These are phyloP conservation scores for Cordyceps cateniannulata DNA, from an alignment of 2,329 filamentous ascomycete genomes.

Conservation along the genomic window DNA sequence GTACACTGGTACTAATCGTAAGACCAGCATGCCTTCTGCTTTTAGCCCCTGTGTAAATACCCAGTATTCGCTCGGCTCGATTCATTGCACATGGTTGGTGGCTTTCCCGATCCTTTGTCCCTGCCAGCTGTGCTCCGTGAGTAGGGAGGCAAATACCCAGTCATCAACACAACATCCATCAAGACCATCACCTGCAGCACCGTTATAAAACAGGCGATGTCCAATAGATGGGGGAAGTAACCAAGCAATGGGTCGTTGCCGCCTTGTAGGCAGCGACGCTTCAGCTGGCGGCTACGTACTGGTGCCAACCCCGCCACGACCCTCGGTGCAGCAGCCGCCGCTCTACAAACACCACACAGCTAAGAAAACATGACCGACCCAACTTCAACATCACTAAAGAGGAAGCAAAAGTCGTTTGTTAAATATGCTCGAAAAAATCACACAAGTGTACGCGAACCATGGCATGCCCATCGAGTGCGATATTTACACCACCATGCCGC, in stretches of 20 bases:
- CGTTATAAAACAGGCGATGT: not conserved
- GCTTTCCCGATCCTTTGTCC: too few relatives aligned
- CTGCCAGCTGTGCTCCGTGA: too few relatives aligned
- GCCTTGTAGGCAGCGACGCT: not conserved
- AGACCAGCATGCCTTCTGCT: too few relatives aligned
- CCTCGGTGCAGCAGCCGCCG: not conserved
- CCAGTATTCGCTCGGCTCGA: too few relatives aligned
- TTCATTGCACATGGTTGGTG: too few relatives aligned
- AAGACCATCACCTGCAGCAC: too few relatives aligned
- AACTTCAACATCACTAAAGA: not conserved
- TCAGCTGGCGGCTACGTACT: not conserved
- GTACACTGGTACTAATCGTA: too few relatives aligned
- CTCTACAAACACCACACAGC: not conserved
- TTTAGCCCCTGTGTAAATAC: too few relatives aligned
- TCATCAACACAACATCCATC: too few relatives aligned
- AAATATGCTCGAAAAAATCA: conserved; percentile 23
- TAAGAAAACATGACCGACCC: not conserved
- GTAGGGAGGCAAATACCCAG: too few relatives aligned
- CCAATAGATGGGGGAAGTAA: not conserved
- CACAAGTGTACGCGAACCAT: conserved; percentile 24
- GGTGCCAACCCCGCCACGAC: not conserved
- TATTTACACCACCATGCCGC: conserved; percentile 24
- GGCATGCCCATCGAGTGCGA: conserved; percentile 29
- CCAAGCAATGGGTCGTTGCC: not conserved
- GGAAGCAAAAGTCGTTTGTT: not conserved